Conservation (phyloP, 768 basidiomycete species). For the Leccinum aurantiacum region DNA sequence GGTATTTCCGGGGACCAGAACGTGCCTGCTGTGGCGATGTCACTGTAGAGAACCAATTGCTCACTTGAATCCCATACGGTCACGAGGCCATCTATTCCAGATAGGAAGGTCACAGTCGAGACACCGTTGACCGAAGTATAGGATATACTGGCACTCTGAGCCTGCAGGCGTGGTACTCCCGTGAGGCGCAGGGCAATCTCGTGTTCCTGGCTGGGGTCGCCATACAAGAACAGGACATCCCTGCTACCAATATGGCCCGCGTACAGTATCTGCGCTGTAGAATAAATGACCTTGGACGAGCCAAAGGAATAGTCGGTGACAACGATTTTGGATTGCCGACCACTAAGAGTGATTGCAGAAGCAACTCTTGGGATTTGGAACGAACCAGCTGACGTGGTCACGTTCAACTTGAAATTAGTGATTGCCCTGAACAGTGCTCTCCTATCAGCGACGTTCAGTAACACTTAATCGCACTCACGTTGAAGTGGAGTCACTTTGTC, state of each 20-base stretch:
- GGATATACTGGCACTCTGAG: constrained; percentile 26
- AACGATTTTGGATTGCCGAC: constrained; percentile 73
- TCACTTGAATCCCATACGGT: constrained; percentile 65
- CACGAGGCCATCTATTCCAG: constrained; percentile 57
- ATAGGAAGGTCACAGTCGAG: constrained; percentile 53
- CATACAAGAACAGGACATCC: constrained; percentile 66
- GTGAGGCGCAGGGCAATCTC: constrained; percentile 49
- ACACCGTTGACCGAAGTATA: constrained; percentile 23
- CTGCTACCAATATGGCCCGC: constrained; percentile 58
- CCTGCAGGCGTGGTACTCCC: constrained; percentile 45
- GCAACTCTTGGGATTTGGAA: constrained; percentile 58
- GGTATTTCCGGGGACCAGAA: constrained; percentile 77
- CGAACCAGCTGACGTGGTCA: constrained; percentile 50
- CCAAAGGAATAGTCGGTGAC: constrained; percentile 76
- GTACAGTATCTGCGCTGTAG: constrained; percentile 73
- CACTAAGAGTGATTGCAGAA: constrained; percentile 55
- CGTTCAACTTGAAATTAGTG: constrained; percentile 58
- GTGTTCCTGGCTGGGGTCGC: constrained; percentile 53
- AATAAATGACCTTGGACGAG: constrained; percentile 57
- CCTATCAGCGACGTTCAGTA: neutral
- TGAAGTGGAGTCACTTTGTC: constrained; percentile 67
- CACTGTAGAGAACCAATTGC: constrained; percentile 68
- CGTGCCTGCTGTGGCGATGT: constrained; percentile 61
- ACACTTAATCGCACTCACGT: constrained; percentile 42
- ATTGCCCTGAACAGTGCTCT: constrained; percentile 15